These are phyloP conservation scores for Aureobasidium sp. DNA, from an alignment of 2,329 filamentous ascomycete genomes.

Conservation along the genomic window DNA sequence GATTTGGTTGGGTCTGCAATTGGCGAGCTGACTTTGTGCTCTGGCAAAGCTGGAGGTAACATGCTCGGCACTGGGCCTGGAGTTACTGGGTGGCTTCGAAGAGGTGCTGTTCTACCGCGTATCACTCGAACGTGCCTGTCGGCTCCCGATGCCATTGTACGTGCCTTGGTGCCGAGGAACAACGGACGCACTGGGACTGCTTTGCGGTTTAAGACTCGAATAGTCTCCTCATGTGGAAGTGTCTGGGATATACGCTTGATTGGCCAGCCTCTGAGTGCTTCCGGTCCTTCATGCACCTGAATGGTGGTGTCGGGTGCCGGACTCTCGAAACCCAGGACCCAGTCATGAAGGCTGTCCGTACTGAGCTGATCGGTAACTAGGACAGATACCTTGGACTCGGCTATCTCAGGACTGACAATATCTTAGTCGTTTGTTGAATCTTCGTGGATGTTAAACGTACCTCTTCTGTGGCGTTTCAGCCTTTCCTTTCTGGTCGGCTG, in stretches of 20 bases:
- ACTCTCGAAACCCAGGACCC: constrained; percentile 18
- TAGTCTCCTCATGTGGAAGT: constrained; percentile 15
- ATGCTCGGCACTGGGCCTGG: constrained; percentile 20
- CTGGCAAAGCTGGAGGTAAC: constrained; percentile 12
- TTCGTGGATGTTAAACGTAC: background rate
- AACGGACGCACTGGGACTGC: background rate
- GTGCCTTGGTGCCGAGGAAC: background rate
- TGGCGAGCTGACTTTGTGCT: background rate
- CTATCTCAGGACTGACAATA: constrained; percentile 18
- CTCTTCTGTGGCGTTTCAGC: background rate
- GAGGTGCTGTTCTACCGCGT: constrained; percentile 6
- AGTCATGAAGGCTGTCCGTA: constrained; percentile 22
- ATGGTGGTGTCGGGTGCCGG: constrained; percentile 1
- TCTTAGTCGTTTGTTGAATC: background rate
- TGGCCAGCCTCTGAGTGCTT: constrained; percentile 13
- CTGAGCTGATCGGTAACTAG: constrained; percentile 24
- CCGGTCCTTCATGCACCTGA: constrained; percentile 4
- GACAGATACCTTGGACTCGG: constrained; percentile 26
- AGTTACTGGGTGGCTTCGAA: constrained; percentile 8
- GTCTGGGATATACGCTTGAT: constrained; percentile 10
- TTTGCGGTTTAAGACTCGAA: constrained; percentile 15
- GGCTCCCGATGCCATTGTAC: background rate
- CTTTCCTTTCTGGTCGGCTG: background rate
- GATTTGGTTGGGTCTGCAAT: background rate
- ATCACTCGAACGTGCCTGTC: constrained; percentile 3